A percentile compares a stretch with the other conserved stretches of the same genome.
These are phyloP conservation scores for Kernera saxatilis DNA, from an alignment of 345 rosid species.

Conservation along the genomic window DNA sequence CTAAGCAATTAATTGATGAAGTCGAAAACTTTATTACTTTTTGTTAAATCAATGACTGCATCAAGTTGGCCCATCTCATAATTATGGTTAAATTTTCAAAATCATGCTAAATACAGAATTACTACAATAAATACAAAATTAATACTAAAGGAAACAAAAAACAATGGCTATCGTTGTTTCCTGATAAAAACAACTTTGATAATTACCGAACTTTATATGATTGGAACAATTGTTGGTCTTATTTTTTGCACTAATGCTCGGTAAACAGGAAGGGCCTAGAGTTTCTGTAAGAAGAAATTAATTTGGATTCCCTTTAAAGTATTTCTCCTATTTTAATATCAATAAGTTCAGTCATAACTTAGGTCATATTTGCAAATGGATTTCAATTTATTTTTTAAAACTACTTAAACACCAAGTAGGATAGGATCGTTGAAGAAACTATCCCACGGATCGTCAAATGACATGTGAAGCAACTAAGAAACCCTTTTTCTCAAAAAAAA, in stretches of 20 bases:
- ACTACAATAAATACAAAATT: neutral
- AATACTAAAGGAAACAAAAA: neutral
- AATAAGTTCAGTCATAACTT: neutral
- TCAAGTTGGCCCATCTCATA: slow-evolving; percentile 10
- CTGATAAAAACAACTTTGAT: neutral
- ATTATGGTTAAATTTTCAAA: neutral
- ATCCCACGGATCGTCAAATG: neutral
- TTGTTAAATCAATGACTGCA: neutral
- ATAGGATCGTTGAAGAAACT: neutral
- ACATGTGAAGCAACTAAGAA: neutral
- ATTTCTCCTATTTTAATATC: neutral
- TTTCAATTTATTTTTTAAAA: neutral
- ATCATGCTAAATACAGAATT: neutral
- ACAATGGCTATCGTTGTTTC: neutral
- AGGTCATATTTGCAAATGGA: neutral
- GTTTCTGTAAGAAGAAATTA: neutral
- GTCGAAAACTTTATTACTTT: neutral
- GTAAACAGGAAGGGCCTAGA: neutral
- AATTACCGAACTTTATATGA: neutral
- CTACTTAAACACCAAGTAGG: neutral
- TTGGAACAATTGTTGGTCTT: neutral
- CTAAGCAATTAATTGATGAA: slow-evolving; percentile 6
- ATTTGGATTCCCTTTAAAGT: neutral
- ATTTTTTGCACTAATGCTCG: neutral
- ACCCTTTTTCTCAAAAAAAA: slow-evolving; percentile 1